Percentiles rank a stretch among this genome's conserved stretches.
Conservation (phyloP, 148 eudicot genomes). For the Nyssa sinensis region DNA sequence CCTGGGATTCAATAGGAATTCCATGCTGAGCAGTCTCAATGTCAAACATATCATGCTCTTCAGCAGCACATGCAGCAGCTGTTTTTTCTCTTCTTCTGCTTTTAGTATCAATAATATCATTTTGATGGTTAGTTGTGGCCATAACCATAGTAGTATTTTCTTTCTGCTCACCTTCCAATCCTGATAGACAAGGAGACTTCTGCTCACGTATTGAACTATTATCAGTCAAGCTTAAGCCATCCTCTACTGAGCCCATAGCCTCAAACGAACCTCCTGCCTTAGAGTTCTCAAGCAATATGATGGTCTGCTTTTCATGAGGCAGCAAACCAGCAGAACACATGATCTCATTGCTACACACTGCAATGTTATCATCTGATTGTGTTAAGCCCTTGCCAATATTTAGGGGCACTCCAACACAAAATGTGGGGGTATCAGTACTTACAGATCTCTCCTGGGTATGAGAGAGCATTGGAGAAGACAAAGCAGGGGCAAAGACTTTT, state of each 20-base stretch:
- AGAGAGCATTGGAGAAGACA: slow-evolving; percentile 16
- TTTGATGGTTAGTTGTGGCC: slow-evolving; percentile 9
- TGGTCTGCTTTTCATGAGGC: slow-evolving; percentile 3
- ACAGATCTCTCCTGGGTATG: slow-evolving; percentile 27
- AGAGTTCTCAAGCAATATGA: slow-evolving; percentile 12
- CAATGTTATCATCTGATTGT: slow-evolving; percentile 19
- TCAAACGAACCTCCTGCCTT: slow-evolving; percentile 13
- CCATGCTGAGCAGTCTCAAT: slow-evolving; percentile 14
- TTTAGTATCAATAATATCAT: slow-evolving; percentile 21
- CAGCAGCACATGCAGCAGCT: slow-evolving; percentile 12
- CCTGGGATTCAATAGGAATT: slow-evolving; percentile 3
- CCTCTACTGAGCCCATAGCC: slow-evolving; percentile 17
- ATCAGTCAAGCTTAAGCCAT: slow-evolving; percentile 22
- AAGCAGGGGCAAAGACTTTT: slow-evolving; percentile 27
- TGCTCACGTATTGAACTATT: slow-evolving; percentile 20
- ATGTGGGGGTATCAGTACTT: slow-evolving; percentile 17
- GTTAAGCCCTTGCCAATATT: slow-evolving; percentile 3
- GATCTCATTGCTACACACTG: slow-evolving; percentile 10
- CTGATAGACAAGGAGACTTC: slow-evolving; percentile 15
- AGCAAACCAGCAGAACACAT: slow-evolving; percentile 12
- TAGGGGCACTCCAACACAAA: slow-evolving; percentile 20
- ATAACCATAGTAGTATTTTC: slow-evolving; percentile 21
- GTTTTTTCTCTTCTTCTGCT: slow-evolving; percentile 16
- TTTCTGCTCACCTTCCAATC: slow-evolving; percentile 18
- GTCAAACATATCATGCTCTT: slow-evolving; percentile 20